Conservation (phyloP, 352 stramenopile genomes). For the Phytopythium ostracodes region DNA sequence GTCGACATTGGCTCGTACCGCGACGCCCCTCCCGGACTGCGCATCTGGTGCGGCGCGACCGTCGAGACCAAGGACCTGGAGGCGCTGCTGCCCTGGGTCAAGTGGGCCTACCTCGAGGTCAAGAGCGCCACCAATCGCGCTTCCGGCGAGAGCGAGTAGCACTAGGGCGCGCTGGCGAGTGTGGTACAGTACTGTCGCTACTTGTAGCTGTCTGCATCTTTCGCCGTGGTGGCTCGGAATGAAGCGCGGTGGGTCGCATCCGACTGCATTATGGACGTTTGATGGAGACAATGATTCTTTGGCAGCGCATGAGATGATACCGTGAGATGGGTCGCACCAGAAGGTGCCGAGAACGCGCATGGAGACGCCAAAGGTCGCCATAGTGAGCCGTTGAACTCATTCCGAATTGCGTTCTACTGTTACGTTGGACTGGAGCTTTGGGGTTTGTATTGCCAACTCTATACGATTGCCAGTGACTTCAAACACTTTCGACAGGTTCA, state of each 20-base stretch:
- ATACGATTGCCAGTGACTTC: background rate
- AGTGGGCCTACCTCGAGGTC: conserved; percentile 95
- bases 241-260: background rate
- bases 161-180: background rate
- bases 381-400: background rate
- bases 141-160: background rate
- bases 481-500: background rate
- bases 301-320: background rate
- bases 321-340: background rate
- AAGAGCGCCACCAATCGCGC: conserved; percentile 39
- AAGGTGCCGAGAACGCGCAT: background rate
- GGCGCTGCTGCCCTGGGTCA: conserved; percentile 97
- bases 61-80: conserved; percentile 98
- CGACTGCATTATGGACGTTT: no score
- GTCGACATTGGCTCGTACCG: conserved; percentile 98
- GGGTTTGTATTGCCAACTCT: background rate
- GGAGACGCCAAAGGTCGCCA: background rate
- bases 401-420: background rate
- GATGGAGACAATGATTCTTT: background rate
- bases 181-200: background rate
- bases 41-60: conserved; percentile 99
- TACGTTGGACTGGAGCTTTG: background rate
- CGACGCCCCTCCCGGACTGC: conserved; percentile 96
- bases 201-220: background rate
- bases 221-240: background rate